Evolutionary conservation across 1,139 yeast species (phyloP), one percentile per base, ranked within the genome.

Genomic region (Geotrichum carabidarum): DNA sequence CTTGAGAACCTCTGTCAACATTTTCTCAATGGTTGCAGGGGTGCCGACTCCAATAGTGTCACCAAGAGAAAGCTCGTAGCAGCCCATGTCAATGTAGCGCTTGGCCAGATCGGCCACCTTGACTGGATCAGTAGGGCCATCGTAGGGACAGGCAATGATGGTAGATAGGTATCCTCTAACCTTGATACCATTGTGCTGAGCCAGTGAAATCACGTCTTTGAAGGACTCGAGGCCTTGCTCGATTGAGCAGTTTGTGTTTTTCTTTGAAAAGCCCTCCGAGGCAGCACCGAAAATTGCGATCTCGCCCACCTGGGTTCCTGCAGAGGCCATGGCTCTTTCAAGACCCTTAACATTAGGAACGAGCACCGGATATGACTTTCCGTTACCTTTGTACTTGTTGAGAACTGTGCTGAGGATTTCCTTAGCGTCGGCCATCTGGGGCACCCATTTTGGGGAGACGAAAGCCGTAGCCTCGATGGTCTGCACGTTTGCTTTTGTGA

Each of bases 391-490:
- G 35, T 54, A 51, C 30, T 50, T 46, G 12, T 42, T 11, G 6
- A 36, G 34, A n/a, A 54, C 51, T 11, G 34, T 11, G 11, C 47
- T 31, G 27, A 54, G 15, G 30, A 54, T 27, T n/a, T 51, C 49
- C 22, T 50, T 54, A 34, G 57, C 55, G 17, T 54, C 57, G 4
- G 57, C 57, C 57, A 54, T 54, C 47, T 69, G 73, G 30, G 73
- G 73, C 8, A 70, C 71, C 72, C 73, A 70, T 53, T 69, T 70
- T 5, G 71, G 72, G 6, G 71, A 66, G n/a, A 70, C 73, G 59
- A 70, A 70, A 4, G 72, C 64, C 2, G 73, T 66, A 7, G 63
- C 65, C 51, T 70, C 73, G 30, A 70, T 63, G 17, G 59, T 62
- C 44, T 60, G 58, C 12, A 70, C 50, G n/a, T 72, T 72, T 18